A percentile compares a stretch with the other conserved stretches of the same genome.
Evolutionary conservation across 768 basidiomycete genomes (phyloP).

Genomic region (Neoboletus subvelutipes): DNA sequence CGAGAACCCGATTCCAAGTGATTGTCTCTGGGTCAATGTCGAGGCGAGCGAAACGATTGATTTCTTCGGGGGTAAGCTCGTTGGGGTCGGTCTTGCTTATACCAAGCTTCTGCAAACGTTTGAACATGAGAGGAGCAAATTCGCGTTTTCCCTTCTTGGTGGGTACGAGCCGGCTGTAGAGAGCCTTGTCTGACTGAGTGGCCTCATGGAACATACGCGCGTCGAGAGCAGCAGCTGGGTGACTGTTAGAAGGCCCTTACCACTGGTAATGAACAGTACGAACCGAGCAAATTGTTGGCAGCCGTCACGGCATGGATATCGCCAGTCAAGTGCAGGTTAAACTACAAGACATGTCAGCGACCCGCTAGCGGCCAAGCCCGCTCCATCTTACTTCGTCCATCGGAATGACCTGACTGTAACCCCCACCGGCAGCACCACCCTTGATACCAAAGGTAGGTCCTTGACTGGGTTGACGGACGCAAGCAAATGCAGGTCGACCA

Average conservation of each 20-base stretch:
- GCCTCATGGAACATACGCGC: conserved; percentile 98
- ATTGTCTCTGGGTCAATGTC: conserved; percentile 90
- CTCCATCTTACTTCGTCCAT: conserved; percentile 81
- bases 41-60: conserved; percentile 84
- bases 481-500: conserved; percentile 89
- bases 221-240: conserved; percentile 89
- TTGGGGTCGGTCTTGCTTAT: conserved; percentile 93
- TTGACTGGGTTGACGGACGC: conserved; percentile 97
- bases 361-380: background rate
- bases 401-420: conserved; percentile 98
- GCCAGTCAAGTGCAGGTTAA: conserved; percentile 94
- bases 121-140: conserved; percentile 95
- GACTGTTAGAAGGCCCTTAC: conserved; percentile 1
- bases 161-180: conserved; percentile 91
- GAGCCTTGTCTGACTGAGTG: conserved; percentile 92
- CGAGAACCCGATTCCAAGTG: conserved; percentile 97
- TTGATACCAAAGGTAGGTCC: conserved; percentile 99
- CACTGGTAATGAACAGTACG: conserved; percentile 6
- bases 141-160: conserved; percentile 91
- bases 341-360: conserved; percentile 43
- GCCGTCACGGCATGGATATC: conserved; percentile 98
- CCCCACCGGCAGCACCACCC: conserved; percentile 96
- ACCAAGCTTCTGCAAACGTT: conserved; percentile 91
- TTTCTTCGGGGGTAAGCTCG: conserved; percentile 90
- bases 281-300: conserved; percentile 94